These are phyloP conservation scores for Penicillium canariense DNA, from an alignment of 495 filamentous ascomycete genomes.

Conservation along the genomic window DNA sequence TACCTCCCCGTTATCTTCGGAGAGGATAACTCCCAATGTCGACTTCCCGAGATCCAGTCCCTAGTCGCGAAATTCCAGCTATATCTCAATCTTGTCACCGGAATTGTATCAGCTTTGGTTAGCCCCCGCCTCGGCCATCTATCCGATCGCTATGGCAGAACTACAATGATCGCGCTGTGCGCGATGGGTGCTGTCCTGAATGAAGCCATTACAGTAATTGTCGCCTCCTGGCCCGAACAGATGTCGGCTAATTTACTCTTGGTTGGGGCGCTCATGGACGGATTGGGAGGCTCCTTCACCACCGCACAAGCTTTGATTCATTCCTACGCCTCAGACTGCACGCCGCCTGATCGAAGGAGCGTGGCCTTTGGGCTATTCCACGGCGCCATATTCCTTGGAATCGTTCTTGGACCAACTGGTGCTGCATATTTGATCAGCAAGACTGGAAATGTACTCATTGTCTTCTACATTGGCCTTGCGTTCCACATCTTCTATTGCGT, in stretches of 20 bases:
- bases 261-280: constrained; percentile 71
- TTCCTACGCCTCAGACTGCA: constrained; percentile 87
- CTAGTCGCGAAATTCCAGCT: constrained; percentile 75
- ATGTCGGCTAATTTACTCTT: constrained; percentile 73
- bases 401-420: constrained; percentile 78
- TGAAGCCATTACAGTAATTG: constrained; percentile 73
- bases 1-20: constrained; percentile 65
- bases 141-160: constrained; percentile 87
- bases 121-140: constrained; percentile 80
- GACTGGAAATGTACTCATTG: constrained; percentile 62
- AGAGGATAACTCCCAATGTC: constrained; percentile 69
- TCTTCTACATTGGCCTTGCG: constrained; percentile 77
- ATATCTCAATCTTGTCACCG: constrained; percentile 65
- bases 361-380: constrained; percentile 90
- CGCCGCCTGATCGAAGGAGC: constrained; percentile 69
- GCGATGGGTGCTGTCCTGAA: constrained; percentile 63
- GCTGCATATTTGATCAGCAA: constrained; percentile 72
- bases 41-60: constrained; percentile 66
- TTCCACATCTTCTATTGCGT: constrained; percentile 69
- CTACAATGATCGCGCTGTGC: constrained; percentile 62
- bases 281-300: constrained; percentile 83
- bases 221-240: constrained; percentile 68
- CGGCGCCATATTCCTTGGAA: constrained; percentile 79
- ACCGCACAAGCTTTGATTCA: constrained; percentile 74
- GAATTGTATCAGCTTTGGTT: constrained; percentile 68